Evolutionary conservation across 106 monocot species (phyloP).

Genomic region (Apostasia ramifera): DNA sequence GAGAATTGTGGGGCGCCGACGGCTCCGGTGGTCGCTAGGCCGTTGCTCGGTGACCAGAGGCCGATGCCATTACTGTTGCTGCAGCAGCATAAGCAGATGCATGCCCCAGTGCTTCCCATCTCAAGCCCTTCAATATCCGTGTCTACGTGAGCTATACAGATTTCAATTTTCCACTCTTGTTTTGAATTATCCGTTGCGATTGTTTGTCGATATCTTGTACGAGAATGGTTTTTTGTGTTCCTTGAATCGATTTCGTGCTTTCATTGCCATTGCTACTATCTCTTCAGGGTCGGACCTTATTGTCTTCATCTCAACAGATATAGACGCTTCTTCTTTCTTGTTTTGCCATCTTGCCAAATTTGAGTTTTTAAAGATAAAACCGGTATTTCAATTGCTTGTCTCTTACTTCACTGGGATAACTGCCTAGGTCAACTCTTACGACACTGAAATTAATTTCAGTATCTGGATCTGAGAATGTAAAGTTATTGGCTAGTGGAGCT

Average conservation of each 20-base stretch:
- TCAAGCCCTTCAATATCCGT: conserved; percentile 16
- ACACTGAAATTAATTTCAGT: not conserved
- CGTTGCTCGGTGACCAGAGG: not conserved
- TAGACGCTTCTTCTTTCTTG: not conserved
- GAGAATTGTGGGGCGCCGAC: conserved; percentile 8
- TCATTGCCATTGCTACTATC: not conserved
- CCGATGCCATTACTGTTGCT: not conserved
- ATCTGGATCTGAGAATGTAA: not conserved
- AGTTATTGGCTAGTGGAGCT: not conserved
- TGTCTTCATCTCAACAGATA: not conserved
- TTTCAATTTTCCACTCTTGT: not conserved
- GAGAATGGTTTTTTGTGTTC: not conserved
- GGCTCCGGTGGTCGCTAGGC: conserved; percentile 1
- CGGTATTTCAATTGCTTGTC: not conserved
- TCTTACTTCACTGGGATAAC: not conserved
- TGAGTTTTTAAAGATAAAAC: not conserved
- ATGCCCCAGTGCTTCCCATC: not conserved
- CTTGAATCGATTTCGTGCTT: not conserved
- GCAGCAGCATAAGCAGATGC: conserved; percentile 4
- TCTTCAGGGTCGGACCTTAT: not conserved
- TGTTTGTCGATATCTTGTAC: not conserved
- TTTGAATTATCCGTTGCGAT: not conserved
- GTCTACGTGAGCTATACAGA: conserved; percentile 25
- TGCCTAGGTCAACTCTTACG: not conserved
- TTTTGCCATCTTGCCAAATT: not conserved